Percentiles rank a stretch among this genome's conserved stretches.
These are phyloP conservation scores for Babesia bigemina DNA, from an alignment of 169 alveolate species.

Conservation along the genomic window DNA sequence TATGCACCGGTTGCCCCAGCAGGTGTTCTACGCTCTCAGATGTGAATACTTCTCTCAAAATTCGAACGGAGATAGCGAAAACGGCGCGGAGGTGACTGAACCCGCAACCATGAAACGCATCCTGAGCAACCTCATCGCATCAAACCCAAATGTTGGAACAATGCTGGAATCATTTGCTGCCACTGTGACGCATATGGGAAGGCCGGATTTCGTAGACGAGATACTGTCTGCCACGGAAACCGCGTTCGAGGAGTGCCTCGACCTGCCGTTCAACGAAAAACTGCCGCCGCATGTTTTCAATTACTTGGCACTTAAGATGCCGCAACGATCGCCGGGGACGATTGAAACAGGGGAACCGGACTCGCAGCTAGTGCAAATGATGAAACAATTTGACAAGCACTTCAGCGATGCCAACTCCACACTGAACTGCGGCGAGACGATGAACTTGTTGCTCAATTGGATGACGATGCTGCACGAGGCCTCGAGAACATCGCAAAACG, in stretches of 20 bases:
- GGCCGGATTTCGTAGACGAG: slow-evolving; percentile 64
- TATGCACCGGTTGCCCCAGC: slow-evolving; percentile 68
- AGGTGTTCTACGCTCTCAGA: slow-evolving; percentile 70
- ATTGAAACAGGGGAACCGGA: not conserved
- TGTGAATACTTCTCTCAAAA: slow-evolving; percentile 72
- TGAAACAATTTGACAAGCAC: slow-evolving; percentile 22
- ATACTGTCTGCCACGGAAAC: slow-evolving; percentile 63
- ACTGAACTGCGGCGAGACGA: slow-evolving; percentile 52
- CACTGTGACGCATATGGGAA: slow-evolving; percentile 53
- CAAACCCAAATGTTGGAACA: slow-evolving; percentile 53
- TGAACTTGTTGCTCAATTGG: slow-evolving; percentile 56
- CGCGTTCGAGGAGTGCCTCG: slow-evolving; percentile 66
- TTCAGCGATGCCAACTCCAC: not conserved
- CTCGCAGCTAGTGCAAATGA: slow-evolving; percentile 1
- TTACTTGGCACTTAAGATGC: slow-evolving; percentile 45
- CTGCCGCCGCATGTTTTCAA: slow-evolving; percentile 58
- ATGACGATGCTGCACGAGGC: slow-evolving; percentile 24
- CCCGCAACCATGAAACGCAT: slow-evolving; percentile 25
- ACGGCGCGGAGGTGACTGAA: slow-evolving; percentile 23
- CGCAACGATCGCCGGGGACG: slow-evolving; percentile 16
- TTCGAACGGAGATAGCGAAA: slow-evolving; percentile 24
- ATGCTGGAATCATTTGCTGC: slow-evolving; percentile 56
- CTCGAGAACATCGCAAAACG: slow-evolving; percentile 14
- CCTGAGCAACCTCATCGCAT: slow-evolving; percentile 32
- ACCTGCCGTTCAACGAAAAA: slow-evolving; percentile 63